These are phyloP conservation scores for Blastobotrys illinoisensis DNA, from an alignment of 1,139 yeast species.

Conservation along the genomic window DNA sequence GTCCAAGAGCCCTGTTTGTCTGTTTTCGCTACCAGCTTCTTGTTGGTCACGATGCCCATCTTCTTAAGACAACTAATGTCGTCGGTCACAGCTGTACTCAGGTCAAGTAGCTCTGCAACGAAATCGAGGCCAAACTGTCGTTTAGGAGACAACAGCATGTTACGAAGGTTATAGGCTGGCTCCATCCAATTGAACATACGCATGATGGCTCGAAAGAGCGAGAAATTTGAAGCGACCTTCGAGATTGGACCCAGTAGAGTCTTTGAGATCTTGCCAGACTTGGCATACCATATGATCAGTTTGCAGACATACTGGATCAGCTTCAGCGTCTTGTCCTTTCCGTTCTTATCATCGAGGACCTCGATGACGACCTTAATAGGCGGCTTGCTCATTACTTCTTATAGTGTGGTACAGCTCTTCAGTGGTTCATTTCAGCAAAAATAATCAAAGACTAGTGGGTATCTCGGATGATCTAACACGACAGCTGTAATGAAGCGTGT, in stretches of 20 bases:
- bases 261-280: conserved; percentile 8
- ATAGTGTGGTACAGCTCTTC: background rate
- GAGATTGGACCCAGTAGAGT: conserved; percentile 12
- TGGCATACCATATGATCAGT: conserved; percentile 18
- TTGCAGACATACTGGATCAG: conserved; percentile 28
- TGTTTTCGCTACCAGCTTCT: conserved; percentile 17
- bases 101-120: conserved; percentile 21
- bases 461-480: too few species aligned
- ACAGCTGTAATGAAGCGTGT: too few species aligned
- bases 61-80: conserved; percentile 28
- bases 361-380: conserved; percentile 13
- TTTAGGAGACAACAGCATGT: conserved; percentile 4
- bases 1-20: conserved; percentile 26
- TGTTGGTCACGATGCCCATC: conserved; percentile 23
- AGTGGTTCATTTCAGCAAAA: conserved; percentile 9
- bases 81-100: conserved; percentile 29
- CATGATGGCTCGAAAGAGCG: conserved; percentile 30
- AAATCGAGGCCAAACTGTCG: conserved; percentile 5
- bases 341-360: conserved; percentile 25
- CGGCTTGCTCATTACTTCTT: background rate
- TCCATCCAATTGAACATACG: conserved; percentile 32
- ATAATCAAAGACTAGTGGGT: too few species aligned
- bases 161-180: conserved; percentile 16
- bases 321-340: conserved; percentile 30
- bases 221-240: conserved; percentile 26